Conservation (phyloP, 1,139 yeast genomes). For the Candida albicans region DNA sequence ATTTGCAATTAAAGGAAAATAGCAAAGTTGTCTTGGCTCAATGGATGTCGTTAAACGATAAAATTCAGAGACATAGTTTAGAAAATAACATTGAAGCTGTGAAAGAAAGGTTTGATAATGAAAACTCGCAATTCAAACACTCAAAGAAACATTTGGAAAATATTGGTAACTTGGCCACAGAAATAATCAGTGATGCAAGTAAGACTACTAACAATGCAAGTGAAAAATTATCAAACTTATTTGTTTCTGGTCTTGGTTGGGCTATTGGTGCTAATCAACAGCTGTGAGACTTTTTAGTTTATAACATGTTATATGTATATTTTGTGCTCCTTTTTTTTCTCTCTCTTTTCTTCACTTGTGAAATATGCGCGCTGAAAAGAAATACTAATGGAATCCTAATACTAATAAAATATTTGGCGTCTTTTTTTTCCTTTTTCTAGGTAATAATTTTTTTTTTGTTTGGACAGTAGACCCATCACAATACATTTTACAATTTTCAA, state of each 20-base stretch:
- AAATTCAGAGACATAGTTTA: constrained; percentile 25
- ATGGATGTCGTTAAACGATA: constrained; percentile 33
- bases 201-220: constrained; percentile 39
- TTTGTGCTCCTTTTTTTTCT: not conserved
- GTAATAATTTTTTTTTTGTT: too few species aligned
- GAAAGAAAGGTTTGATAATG: constrained; percentile 6
- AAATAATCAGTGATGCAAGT: constrained; percentile 32
- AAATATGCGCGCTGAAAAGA: too few species aligned
- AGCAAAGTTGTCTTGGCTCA: constrained; percentile 36
- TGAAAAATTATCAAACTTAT: constrained; percentile 51
- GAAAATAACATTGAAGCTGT: constrained; percentile 11
- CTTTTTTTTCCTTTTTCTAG: too few species aligned
- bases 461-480: too few species aligned
- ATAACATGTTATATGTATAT: not conserved
- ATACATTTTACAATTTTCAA: too few species aligned
- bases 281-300: not conserved
- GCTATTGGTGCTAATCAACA: constrained; percentile 56
- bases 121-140: not conserved
- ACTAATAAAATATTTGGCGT: too few species aligned
- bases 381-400: too few species aligned
- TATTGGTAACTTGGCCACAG: constrained; percentile 26
- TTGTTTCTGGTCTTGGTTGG: constrained; percentile 65
- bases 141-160: constrained; percentile 10
- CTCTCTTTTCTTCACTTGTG: not conserved
- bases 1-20: constrained; percentile 22